Percentiles rank a stretch among this genome's conserved stretches.
phyloP scores from a whole-genome alignment of 2,329 filamentous ascomycete genomes.

The Fusarium compactum region DNA sequence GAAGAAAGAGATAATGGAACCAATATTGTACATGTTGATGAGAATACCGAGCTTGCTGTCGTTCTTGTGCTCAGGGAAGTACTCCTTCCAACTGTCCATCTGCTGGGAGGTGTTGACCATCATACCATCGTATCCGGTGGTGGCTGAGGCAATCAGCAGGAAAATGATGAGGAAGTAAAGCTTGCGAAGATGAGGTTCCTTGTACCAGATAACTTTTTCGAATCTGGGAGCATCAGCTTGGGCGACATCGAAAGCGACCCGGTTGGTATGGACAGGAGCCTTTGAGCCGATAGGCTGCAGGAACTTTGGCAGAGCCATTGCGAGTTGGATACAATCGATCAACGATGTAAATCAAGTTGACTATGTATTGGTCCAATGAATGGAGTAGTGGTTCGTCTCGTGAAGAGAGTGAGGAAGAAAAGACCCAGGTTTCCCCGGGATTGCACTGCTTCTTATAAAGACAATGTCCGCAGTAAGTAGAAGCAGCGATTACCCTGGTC shows the following conservation, averaged over 20 bases:
- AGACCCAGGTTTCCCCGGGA: constrained; percentile 21
- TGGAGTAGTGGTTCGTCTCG: constrained; percentile 26
- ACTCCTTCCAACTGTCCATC: constrained; percentile 65
- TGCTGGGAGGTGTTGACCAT: constrained; percentile 70
- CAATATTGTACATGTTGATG: constrained; percentile 66
- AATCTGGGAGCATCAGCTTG: constrained; percentile 62
- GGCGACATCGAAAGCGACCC: constrained; percentile 51
- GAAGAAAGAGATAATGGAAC: constrained; percentile 61
- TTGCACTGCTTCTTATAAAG: constrained; percentile 43
- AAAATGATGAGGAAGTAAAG: constrained; percentile 66
- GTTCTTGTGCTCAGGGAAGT: constrained; percentile 58
- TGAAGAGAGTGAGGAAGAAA: constrained; percentile 22
- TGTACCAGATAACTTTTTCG: constrained; percentile 67
- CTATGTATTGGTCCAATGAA: constrained; percentile 4
- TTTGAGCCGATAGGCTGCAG: constrained; percentile 44
- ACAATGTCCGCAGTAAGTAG: constrained; percentile 7
- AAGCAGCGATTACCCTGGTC: constrained; percentile 2
- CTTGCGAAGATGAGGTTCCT: constrained; percentile 67
- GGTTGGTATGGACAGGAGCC: constrained; percentile 17
- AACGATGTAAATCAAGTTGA: constrained; percentile 8
- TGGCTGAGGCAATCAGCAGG: constrained; percentile 70
- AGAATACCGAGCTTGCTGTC: constrained; percentile 61
- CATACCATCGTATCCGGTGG: constrained; percentile 72
- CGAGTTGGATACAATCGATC: not conserved
- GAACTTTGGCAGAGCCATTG: constrained; percentile 45